Conservation (phyloP, 805 yeast species). For the Komagataella ulmi region DNA sequence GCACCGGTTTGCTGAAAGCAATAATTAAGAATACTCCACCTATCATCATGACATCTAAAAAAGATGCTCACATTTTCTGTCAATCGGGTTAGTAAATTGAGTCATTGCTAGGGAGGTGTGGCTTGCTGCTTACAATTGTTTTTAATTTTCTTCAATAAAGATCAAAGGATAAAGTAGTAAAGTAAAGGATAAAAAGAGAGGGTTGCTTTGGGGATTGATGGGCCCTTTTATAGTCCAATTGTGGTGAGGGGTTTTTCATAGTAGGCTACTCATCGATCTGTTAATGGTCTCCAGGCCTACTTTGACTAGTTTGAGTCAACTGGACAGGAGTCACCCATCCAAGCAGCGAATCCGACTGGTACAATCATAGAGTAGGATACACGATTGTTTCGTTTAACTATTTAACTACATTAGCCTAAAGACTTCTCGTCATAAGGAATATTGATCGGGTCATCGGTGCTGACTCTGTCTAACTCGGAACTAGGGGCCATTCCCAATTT, state of each 20-base stretch:
- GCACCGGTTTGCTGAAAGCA: background rate
- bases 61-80: background rate
- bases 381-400: background rate
- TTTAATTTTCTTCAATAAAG: background rate
- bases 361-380: background rate
- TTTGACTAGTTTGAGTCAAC: background rate
- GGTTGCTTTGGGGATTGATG: background rate
- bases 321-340: background rate
- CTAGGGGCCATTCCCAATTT: constrained; percentile 16
- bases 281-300: background rate
- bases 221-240: background rate
- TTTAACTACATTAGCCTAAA: background rate
- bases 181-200: background rate
- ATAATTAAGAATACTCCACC: background rate
- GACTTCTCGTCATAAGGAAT: background rate
- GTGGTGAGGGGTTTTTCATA: background rate
- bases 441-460: background rate
- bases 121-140: background rate
- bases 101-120: background rate
- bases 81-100: background rate
- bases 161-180: background rate
- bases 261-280: background rate
- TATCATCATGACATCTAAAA: background rate
- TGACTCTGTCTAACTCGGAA: background rate
- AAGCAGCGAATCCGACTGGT: background rate